phyloP scores from a whole-genome alignment of 495 filamentous ascomycete genomes.

The Neurospora sp. region DNA sequence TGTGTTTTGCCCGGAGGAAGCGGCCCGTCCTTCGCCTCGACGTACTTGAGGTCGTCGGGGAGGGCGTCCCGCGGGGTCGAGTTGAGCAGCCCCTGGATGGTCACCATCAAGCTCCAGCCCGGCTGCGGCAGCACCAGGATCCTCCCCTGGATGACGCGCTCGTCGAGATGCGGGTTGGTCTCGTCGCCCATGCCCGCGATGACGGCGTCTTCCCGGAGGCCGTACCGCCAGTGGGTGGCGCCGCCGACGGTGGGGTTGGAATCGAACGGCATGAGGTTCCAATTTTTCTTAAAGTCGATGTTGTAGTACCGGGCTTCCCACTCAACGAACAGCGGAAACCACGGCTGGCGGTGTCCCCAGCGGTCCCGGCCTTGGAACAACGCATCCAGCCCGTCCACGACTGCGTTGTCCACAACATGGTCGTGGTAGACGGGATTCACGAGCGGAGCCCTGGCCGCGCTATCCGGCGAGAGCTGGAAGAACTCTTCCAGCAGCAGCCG shows the following conservation, averaged over 20 bases:
- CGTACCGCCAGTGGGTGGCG: no score
- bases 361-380: background rate
- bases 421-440: no score
- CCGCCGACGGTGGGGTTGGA: no score
- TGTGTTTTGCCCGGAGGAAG: no score
- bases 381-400: no score
- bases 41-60: no score
- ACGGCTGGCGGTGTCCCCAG: conserved; percentile 32
- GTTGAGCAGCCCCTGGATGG: conserved; percentile 25
- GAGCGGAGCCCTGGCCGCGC: no score
- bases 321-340: conserved; percentile 41
- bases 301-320: conserved; percentile 46
- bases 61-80: conserved; percentile 15
- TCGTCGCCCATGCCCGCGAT: background rate
- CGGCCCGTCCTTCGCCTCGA: no score
- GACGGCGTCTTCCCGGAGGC: background rate
- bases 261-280: no score
- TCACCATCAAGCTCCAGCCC: conserved; percentile 23
- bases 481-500: no score
- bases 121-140: conserved; percentile 37
- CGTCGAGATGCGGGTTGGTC: conserved; percentile 13
- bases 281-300: conserved; percentile 14
- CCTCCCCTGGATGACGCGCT: conserved; percentile 26
- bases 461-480: no score
- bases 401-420: no score